Evolutionary conservation across 768 basidiomycete genomes (phyloP), one percentile per base, ranked within the genome.

Genomic region (Pleurotus giganteus): DNA sequence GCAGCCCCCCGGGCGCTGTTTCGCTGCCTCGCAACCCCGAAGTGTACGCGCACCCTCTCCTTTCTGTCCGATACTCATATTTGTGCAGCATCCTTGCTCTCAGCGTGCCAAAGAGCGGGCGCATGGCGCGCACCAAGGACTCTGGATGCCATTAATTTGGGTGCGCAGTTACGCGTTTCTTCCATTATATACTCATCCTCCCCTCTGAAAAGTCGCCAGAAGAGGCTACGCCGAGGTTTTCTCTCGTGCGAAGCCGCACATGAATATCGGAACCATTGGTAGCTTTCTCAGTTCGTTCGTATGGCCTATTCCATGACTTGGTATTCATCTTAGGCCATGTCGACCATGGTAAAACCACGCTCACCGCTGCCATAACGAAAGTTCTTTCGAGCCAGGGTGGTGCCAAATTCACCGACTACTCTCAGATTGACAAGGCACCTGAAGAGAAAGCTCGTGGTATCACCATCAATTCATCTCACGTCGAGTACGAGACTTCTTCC

Each of bases 371-470:
- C 56, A 95, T 96, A 65, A 99, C 97, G 63, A 98, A 91, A 69
- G 89, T 94, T 54, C 82, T 98, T 53, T 76, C 97, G 24, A 77
- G 83, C 60, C 71, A 74, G 42, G 91, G 91, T 56, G 88, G 85
- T 52, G 85, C 85, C 54, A 86, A 78, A 63, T 98, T 99, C 75
- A 91, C 95, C 59, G 95, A 94, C 80, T 99, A 99, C 78, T 84
- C 80, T 46, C 86, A 94, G 72, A 99, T 99, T 64, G 97, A 99
- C 89, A 98, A 91, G 79, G 97, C 97, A 7, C 97, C 97, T 2
- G 97, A 99, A 74, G 97, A 99, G 78, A 96, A 94, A 74, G 96
- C 96, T 58, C 92, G 97, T 69, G 97, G 97, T 73, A 99, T 99
- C 74, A 99, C 97, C 58, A 99, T 99, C 73, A 94, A 96, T 72